phyloP scores from a whole-genome alignment of 768 basidiomycete species.

The Rhodotorula diobovata region DNA sequence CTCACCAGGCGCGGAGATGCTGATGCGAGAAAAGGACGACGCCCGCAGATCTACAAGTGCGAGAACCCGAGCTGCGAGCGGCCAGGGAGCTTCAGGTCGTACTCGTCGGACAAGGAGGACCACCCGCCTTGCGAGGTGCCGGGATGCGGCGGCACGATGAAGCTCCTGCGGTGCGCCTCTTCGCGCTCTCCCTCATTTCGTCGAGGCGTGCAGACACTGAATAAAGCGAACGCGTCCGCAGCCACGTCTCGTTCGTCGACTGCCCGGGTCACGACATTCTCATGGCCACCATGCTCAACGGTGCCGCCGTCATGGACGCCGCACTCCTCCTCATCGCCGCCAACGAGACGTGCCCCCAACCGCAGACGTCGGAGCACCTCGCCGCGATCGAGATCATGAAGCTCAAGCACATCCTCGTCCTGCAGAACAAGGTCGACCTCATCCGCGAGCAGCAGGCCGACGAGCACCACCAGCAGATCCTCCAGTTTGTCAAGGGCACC shows the following conservation, averaged over 20 bases:
- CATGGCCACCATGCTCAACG: slow-evolving; percentile 99
- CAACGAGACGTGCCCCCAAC: slow-evolving; percentile 98
- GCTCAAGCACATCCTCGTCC: slow-evolving; percentile 91
- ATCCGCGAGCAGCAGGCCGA: slow-evolving; percentile 91
- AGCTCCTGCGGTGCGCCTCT: slow-evolving; percentile 62
- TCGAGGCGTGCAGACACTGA: neutral
- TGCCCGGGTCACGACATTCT: slow-evolving; percentile 86
- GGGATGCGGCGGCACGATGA: slow-evolving; percentile 84
- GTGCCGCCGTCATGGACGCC: slow-evolving; percentile 99
- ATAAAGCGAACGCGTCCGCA: slow-evolving; percentile 13
- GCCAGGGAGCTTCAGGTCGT: slow-evolving; percentile 89
- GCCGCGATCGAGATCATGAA: slow-evolving; percentile 99
- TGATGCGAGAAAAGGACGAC: neutral
- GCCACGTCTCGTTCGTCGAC: slow-evolving; percentile 97
- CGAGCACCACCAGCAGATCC: slow-evolving; percentile 93
- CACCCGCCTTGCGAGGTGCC: slow-evolving; percentile 88
- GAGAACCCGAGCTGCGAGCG: slow-evolving; percentile 87
- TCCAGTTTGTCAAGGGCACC: slow-evolving; percentile 94
- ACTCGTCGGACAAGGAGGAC: slow-evolving; percentile 89
- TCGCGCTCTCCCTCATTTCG: neutral
- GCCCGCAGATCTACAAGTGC: slow-evolving; percentile 93
- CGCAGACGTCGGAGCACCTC: slow-evolving; percentile 96
- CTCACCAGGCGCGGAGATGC: neutral
- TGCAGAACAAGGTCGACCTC: slow-evolving; percentile 86
- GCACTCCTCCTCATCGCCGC: slow-evolving; percentile 91